Base-by-base conservation (phyloP, 2,329 filamentous ascomycete species). In the Zymoseptoria ardabiliae region DNA sequence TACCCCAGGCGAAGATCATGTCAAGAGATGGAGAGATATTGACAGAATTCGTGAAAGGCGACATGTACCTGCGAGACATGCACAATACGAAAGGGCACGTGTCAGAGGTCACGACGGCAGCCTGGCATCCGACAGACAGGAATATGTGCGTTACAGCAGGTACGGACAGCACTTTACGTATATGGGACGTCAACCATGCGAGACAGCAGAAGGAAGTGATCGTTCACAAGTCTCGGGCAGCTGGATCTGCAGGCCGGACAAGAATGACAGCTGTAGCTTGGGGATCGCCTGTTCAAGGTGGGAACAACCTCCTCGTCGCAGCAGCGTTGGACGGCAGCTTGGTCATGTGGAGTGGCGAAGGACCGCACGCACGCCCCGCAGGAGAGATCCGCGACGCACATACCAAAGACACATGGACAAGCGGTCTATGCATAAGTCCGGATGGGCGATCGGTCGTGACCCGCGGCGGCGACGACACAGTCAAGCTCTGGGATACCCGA, bases 1-100 rank as follows among this genome's bases (percentile, higher is more conserved):
- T 93, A 49, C 87, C 93, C 1, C 93, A 97, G 73, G 90, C 93
- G 11, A 92, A 91, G 73, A 86, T 99, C 22, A 81, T 97, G 73
- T 90, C 85, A 68, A 86, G 94, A 69, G 93, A 99, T 76, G 94
- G 94, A 48, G 90, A 95, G 51, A 81, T 89, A 7, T 69, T 95
- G 54, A 87, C 88, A 1, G 91, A 97, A 70, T 97, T 96, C 65
- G 88, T 91, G 66, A 99, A 99, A 76, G 94, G 94, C 52, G 94
- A 99, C 72, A 97, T 97, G 92, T 99, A 99, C 70, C 77, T 99
- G 65, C 84, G 93, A 57, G 94, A 99, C 73, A 95, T 97, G 88
- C 85, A 97, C 75, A 92, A 97, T 72, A 99, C 94, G 4, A 97
- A 97, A 73, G 94, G 94, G 1, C 94, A 99, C 75, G 86, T 97